phyloP scores from a whole-genome alignment of 192 early-diverging fungal genomes.

The Coemansia sp. region DNA sequence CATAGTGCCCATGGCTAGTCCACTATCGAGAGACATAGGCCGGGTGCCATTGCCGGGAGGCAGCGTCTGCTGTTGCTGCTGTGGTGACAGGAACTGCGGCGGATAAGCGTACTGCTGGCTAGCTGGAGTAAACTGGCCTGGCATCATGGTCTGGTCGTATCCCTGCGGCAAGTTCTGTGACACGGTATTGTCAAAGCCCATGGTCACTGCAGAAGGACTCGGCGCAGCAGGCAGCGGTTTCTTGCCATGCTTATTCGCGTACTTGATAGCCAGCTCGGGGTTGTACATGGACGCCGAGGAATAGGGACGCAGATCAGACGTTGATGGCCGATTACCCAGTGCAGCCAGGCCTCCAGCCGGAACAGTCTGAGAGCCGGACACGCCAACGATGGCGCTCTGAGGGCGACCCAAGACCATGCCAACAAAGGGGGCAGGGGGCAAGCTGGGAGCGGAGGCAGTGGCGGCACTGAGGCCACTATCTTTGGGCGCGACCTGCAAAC shows the following conservation, averaged over 20 bases:
- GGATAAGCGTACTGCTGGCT: conserved; percentile 2
- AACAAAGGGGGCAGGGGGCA: conserved; percentile 4
- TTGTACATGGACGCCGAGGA: conserved; percentile 51
- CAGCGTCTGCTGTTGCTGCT: conserved; percentile 2
- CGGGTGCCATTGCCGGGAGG: conserved; percentile 14
- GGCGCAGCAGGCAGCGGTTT: conserved; percentile 47
- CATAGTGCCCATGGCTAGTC: conserved; percentile 3
- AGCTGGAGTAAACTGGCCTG: conserved; percentile 26
- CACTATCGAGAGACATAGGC: conserved; percentile 3
- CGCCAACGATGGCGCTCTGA: background rate
- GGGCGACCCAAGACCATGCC: conserved; percentile 1
- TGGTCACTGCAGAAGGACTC: background rate
- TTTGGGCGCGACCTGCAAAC: conserved; percentile 20
- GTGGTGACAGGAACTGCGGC: background rate
- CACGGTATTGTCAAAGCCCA: conserved; percentile 2
- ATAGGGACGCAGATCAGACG: conserved; percentile 49
- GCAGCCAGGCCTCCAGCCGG: background rate
- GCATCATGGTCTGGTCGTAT: conserved; percentile 46
- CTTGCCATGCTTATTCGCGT: conserved; percentile 49
- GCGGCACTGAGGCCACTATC: conserved; percentile 2
- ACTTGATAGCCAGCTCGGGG: conserved; percentile 44
- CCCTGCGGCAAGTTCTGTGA: background rate
- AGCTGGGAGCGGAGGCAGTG: conserved; percentile 29
- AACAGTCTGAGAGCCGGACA: background rate
- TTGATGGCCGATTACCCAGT: conserved; percentile 29